Evolutionary conservation across 2,329 filamentous ascomycete genomes (phyloP).

Genomic region (Emmonsiellopsis sp.): DNA sequence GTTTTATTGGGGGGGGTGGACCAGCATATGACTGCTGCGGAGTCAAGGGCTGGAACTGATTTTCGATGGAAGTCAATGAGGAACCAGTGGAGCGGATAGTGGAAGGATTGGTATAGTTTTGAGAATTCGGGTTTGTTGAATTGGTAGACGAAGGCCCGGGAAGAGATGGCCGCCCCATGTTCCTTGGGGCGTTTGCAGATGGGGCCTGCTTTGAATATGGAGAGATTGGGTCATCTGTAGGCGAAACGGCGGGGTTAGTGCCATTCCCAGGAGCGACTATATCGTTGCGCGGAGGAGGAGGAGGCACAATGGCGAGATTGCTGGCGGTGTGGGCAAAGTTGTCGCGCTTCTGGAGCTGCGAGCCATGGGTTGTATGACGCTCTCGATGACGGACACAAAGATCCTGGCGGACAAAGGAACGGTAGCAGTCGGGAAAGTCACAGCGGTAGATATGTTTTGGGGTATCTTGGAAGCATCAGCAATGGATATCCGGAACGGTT

Average conservation of each 20-base stretch:
- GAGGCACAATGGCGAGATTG: conserved; percentile 7
- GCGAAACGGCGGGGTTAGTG: conserved; percentile 20
- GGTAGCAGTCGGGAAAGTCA: conserved; percentile 81
- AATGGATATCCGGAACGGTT: neutral
- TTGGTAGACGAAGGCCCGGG: conserved; percentile 8
- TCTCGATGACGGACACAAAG: conserved; percentile 78
- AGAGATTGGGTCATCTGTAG: conserved; percentile 6
- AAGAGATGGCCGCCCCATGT: conserved; percentile 3
- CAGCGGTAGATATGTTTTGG: conserved; percentile 93
- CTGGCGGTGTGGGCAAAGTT: conserved; percentile 29
- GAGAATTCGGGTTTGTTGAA: conserved; percentile 6
- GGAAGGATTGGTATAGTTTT: conserved; percentile 10
- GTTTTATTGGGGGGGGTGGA: conserved; percentile 18
- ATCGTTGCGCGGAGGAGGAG: conserved; percentile 4
- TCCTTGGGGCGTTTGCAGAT: neutral
- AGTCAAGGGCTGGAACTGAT: conserved; percentile 18
- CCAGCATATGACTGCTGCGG: conserved; percentile 16
- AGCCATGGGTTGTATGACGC: conserved; percentile 58
- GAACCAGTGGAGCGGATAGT: conserved; percentile 6
- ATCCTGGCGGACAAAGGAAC: conserved; percentile 88
- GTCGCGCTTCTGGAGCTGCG: conserved; percentile 42
- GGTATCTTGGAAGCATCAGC: conserved; percentile 49
- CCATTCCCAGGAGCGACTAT: conserved; percentile 12
- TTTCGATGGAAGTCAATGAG: conserved; percentile 23
- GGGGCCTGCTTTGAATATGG: conserved; percentile 2